Conservation (phyloP, 2,329 filamentous ascomycete species). For the Calonectria montana region DNA sequence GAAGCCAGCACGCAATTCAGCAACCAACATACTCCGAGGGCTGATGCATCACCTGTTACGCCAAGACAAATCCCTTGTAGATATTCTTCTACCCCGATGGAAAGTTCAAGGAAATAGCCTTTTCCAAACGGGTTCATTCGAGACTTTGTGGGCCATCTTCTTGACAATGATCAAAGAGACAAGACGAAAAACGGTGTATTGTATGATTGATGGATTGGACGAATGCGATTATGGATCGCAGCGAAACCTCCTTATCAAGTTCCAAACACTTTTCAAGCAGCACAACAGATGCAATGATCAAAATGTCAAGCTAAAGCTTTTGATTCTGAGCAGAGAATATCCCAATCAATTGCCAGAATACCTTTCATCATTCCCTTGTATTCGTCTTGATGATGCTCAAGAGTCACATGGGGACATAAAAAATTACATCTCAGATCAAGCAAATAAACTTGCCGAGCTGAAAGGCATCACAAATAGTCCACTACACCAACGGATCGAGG, state of each 20-base stretch:
- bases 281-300: too few relatives aligned
- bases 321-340: neutral
- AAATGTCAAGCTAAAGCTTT: neutral
- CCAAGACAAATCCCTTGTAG: neutral
- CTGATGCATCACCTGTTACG: slow-evolving; percentile 8
- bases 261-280: neutral
- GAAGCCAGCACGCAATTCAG: neutral
- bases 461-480: too few relatives aligned
- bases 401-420: neutral
- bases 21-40: neutral
- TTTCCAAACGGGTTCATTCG: neutral
- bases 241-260: neutral
- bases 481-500: neutral
- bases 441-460: neutral
- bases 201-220: slow-evolving; percentile 9
- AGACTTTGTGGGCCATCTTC: neutral
- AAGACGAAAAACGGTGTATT: neutral
- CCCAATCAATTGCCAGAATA: neutral
- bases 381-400: neutral
- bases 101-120: neutral
- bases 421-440: neutral
- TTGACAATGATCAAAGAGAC: neutral
- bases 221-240: slow-evolving; percentile 6
- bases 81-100: neutral
- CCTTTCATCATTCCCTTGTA: neutral